Base-by-base conservation (phyloP, 1,284 basidiomycete species). In the Ustilago esculenta region DNA sequence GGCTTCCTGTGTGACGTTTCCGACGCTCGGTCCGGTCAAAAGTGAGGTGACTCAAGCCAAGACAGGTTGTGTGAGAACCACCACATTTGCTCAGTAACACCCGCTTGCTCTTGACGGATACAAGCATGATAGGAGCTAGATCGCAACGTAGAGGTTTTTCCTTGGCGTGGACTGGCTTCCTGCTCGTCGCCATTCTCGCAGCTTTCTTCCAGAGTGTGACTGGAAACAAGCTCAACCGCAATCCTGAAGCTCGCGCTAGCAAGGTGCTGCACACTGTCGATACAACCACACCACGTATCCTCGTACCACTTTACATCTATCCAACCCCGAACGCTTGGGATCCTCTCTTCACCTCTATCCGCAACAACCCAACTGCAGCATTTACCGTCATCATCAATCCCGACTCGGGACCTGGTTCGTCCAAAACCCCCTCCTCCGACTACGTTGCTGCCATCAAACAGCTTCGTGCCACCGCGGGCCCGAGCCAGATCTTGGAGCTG, bases 361-460 rank as follows among this genome's bases (percentile, higher is more conserved):
- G 32, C 15, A 24, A 42, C 27, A 53, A 53, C 37, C 57, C 57
- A 3, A 27, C 50, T 1, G 57, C 45, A 5, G 57, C 57, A 5
- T 60, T 60, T 23, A 49, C 49, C 11, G 45, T 53, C 25, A 43
- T 53, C 41, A 44, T 60, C 50, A 60, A 60, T 34, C 57, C 57
- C 33, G 44, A 60, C n/a, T 60, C 57, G 1, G 57, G 57, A 2
- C 57, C 57, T 11, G 57, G 50, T 17, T 3, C 5, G 2, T 32
- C 35, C 27, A 35, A 7, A 2, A 23, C 44, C 5, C 57, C 57
- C 11, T 24, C 36, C n/a, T 25, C 49, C 10, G 45, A 60, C 30
- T 60, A 60, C 24, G 29, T 40, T 1, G 27, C 23, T 0, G 45
- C 50, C 11, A 60, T 60, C 34, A 36, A 49, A 12, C 41, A 48